phyloP scores from a whole-genome alignment of 768 basidiomycete genomes.

The Ephemerocybe angulata region DNA sequence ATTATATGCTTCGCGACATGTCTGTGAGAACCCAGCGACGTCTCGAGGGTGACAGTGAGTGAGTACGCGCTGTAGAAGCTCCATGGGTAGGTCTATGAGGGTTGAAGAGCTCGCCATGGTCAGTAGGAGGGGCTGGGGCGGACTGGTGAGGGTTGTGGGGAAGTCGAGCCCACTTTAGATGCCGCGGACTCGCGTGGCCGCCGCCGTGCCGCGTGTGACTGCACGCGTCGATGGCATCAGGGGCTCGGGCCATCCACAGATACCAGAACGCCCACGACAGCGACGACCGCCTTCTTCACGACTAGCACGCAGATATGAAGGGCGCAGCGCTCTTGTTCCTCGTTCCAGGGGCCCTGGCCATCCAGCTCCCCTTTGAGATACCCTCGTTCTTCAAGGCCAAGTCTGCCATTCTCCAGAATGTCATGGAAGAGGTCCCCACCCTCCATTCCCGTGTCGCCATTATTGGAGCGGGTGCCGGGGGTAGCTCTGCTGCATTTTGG shows the following conservation, averaged over 20 bases:
- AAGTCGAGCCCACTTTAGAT: too few relatives aligned
- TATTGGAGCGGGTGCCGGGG: conserved; percentile 87
- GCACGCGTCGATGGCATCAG: too few relatives aligned
- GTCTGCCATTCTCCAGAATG: conserved; percentile 12
- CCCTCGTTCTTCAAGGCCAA: conserved; percentile 47
- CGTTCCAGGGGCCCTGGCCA: conserved; percentile 32
- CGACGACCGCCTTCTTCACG: conserved; percentile 3
- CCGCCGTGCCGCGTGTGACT: too few relatives aligned
- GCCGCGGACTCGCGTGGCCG: too few relatives aligned
- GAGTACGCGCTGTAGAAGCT: conserved; percentile 58
- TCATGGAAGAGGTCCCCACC: conserved; percentile 4
- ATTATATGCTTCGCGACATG: conserved; percentile 44
- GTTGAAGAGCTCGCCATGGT: conserved; percentile 10
- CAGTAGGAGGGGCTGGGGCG: conserved; percentile 2
- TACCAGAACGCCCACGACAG: neutral
- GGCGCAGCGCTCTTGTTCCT: conserved; percentile 25
- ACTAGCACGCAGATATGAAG: conserved; percentile 15
- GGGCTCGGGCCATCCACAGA: too few relatives aligned
- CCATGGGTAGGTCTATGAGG: conserved; percentile 45
- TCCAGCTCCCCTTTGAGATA: conserved; percentile 53
- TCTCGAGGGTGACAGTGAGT: conserved; percentile 53
- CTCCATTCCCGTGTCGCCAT: conserved; percentile 66
- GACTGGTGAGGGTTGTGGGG: neutral
- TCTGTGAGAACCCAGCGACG: conserved; percentile 55
- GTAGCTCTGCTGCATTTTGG: conserved; percentile 82